Conservation (phyloP, 78 protist genomes). For the Monocercomonoides exilis region DNA sequence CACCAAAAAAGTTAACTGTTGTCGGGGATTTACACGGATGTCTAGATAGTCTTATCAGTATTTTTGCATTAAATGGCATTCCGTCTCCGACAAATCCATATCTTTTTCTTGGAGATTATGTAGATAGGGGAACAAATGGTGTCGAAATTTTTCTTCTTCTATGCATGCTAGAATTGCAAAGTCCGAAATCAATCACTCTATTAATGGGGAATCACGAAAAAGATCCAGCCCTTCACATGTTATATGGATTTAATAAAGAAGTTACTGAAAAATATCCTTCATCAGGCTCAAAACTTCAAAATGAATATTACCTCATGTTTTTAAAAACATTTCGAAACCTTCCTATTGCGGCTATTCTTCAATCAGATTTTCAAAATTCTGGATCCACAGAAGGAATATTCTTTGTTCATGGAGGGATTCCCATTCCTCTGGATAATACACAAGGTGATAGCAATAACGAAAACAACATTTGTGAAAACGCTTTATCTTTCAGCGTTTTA, state of each 20-base stretch:
- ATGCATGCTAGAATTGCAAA: neutral
- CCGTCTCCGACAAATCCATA: neutral
- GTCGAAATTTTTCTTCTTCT: neutral
- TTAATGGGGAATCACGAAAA: neutral
- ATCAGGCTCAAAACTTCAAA: too few species aligned
- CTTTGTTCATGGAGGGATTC: slow-evolving; percentile 16
- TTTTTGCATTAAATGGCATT: neutral
- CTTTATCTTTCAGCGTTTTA: too few species aligned
- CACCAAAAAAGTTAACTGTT: too few species aligned
- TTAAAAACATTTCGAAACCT: neutral
- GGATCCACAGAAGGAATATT: neutral
- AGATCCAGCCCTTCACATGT: too few species aligned
- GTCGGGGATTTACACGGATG: slow-evolving; percentile 29
- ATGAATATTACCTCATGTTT: neutral
- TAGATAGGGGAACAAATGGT: neutral
- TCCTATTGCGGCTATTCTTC: slow-evolving; percentile 15
- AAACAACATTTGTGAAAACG: too few species aligned
- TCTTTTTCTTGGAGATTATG: neutral
- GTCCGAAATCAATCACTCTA: neutral
- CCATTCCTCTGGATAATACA: neutral
- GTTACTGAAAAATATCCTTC: neutral
- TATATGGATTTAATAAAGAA: neutral
- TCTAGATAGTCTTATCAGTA: neutral
- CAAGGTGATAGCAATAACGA: too few species aligned
- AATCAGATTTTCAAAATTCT: too few species aligned